Evolutionary conservation across 768 basidiomycete species (phyloP), one percentile per base, ranked within the genome.

Genomic region (Gloeopeniophorella convolvens): DNA sequence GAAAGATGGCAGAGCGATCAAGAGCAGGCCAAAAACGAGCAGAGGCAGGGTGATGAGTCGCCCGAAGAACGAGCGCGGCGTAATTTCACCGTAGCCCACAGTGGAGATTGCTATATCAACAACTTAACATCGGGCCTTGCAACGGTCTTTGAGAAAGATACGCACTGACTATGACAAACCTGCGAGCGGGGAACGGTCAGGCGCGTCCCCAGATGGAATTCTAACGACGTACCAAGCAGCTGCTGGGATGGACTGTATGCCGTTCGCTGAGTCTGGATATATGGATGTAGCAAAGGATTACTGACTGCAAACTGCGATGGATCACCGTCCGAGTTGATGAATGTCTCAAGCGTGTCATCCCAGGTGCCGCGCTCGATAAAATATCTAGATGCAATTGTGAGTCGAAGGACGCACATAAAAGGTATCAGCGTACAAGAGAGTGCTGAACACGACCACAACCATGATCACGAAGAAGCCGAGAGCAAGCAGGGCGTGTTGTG

Each of bases 81-180:
- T 89, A 46, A 93, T 89, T 65, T 95, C 92, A 31, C 92, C 92
- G 59, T 92, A 95, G 11, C 92, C 89, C 1, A 91, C 88, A 0
- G 91, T 93, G 2, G 85, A 86, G 55, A 93, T 92, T 0, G 91
- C 84, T 86, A 51, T 13, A 27, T 18, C 32, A 4, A 20, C 10
- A 10, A 15, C 2, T 24, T 43, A n/a, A 42, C 55, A 44, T 33
- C 23, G 23, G 16, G 11, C 10, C 8, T 18, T 27, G 45, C 7
- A 44, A 37, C 36, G 18, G 21, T 18, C 8, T 47, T 27, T 21
- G 12, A 24, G 10, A 12, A 10, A 26, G 28, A 5, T 16, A 83
- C 84, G 70, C 60, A 86, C 86, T 89, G 58, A 84, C 84, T 52
- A 89, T 69, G 20, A 88, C 85, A 52, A 87, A 89, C 82, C 76